A percentile compares a stretch with the other conserved stretches of the same genome.
These are phyloP conservation scores for Pleurozium schreberi DNA, from an alignment of 225 moss, liverwort and hornwort species.

Conservation along the genomic window DNA sequence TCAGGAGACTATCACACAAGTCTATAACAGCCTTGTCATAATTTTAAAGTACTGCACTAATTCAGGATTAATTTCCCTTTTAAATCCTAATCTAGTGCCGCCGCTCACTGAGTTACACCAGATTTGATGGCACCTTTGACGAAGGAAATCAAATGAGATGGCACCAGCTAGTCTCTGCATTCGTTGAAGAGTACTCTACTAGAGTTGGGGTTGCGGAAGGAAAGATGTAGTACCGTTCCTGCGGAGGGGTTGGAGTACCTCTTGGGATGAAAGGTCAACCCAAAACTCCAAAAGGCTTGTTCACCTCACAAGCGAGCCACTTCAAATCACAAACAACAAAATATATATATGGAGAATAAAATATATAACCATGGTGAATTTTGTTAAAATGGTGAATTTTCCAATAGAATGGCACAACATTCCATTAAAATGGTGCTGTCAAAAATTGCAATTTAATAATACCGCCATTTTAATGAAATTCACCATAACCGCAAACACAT, in stretches of 20 bases:
- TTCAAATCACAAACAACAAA: background rate
- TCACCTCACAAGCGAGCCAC: background rate
- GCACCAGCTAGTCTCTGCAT: background rate
- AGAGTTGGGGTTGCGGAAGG: background rate
- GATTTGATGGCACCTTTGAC: background rate
- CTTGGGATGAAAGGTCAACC: slow-evolving; percentile 1
- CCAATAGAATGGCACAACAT: too few species aligned
- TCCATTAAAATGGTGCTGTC: too few species aligned
- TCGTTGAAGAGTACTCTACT: background rate
- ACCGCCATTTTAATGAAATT: too few species aligned
- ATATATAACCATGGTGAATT: too few species aligned
- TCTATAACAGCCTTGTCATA: background rate
- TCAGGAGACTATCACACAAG: background rate
- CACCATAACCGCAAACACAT: too few species aligned
- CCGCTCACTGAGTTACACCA: background rate
- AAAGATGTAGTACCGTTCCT: background rate
- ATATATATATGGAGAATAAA: too few species aligned
- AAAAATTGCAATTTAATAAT: too few species aligned
- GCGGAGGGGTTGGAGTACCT: background rate
- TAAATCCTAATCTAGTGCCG: background rate
- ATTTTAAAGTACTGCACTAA: background rate
- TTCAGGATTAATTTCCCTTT: background rate
- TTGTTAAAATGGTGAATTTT: too few species aligned
- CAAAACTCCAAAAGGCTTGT: background rate
- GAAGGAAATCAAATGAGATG: background rate